Conservation (phyloP, 2,329 filamentous ascomycete species). For the Fusarium sp. region DNA sequence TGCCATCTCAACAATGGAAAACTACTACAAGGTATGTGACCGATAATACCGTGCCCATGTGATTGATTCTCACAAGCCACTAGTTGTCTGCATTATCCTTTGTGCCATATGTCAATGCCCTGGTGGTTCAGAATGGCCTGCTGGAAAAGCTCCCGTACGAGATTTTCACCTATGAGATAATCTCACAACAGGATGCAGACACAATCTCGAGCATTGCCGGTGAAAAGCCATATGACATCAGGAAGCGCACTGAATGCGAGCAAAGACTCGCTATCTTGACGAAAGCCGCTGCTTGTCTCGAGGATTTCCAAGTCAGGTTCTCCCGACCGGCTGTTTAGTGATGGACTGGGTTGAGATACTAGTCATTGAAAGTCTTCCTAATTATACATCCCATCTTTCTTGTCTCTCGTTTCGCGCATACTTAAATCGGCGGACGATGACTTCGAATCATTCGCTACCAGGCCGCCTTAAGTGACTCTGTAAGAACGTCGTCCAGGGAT, state of each 20-base stretch:
- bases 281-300: neutral
- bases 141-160: neutral
- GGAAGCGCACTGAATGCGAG: neutral
- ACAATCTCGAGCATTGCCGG: neutral
- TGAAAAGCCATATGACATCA: neutral
- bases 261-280: neutral
- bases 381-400: neutral
- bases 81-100: neutral
- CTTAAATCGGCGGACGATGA: neutral
- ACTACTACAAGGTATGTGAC: neutral
- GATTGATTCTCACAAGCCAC: neutral
- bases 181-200: neutral
- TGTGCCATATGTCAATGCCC: neutral
- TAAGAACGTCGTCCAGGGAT: too few species aligned
- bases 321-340: neutral
- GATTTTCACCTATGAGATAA: neutral
- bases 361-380: neutral
- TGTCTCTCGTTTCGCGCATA: neutral
- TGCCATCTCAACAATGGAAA: neutral
- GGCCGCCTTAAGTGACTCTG: too few species aligned
- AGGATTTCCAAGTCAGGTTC: neutral
- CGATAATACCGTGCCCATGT: neutral
- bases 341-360: neutral
- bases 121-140: neutral
- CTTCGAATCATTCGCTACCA: neutral